Evolutionary conservation across 495 filamentous ascomycete genomes (phyloP).

Genomic region (Podospora anserina): DNA sequence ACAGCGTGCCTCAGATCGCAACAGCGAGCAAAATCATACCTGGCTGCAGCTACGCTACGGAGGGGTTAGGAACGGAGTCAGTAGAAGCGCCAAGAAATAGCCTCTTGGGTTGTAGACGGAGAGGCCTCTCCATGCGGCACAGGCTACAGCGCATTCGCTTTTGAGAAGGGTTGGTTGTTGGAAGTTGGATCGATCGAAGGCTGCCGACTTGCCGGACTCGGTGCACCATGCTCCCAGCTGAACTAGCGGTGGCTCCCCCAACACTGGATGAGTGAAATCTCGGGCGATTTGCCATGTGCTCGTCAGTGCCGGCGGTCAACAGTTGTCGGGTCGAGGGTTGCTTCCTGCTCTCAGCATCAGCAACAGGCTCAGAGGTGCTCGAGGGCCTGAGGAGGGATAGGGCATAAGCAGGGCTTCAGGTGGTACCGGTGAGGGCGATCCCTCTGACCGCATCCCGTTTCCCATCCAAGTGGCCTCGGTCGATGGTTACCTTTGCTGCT

Average conservation of each 20-base stretch:
- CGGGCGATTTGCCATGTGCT: slow-evolving; percentile 2
- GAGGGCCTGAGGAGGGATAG: background rate
- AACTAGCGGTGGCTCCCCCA: background rate
- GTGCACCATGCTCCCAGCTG: background rate
- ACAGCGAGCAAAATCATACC: background rate
- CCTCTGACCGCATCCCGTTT: slow-evolving; percentile 1
- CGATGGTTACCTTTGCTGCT: background rate
- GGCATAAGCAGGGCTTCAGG: background rate
- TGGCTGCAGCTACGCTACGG: background rate
- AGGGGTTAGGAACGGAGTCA: background rate
- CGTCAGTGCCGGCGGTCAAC: slow-evolving; percentile 10
- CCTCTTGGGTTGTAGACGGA: background rate
- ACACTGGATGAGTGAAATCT: background rate
- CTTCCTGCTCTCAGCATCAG: background rate
- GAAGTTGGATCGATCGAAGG: background rate
- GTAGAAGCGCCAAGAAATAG: background rate
- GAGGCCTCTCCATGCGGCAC: background rate
- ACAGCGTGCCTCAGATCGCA: background rate
- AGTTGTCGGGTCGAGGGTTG: background rate
- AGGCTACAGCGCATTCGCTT: background rate
- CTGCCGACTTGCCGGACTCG: slow-evolving; percentile 17
- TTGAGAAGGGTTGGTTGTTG: background rate
- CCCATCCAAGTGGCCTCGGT: background rate
- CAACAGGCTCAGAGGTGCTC: background rate
- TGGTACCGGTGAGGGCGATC: background rate